Evolutionary conservation across 1,284 basidiomycete species (phyloP).

Genomic region (Boletus holoroseus): DNA sequence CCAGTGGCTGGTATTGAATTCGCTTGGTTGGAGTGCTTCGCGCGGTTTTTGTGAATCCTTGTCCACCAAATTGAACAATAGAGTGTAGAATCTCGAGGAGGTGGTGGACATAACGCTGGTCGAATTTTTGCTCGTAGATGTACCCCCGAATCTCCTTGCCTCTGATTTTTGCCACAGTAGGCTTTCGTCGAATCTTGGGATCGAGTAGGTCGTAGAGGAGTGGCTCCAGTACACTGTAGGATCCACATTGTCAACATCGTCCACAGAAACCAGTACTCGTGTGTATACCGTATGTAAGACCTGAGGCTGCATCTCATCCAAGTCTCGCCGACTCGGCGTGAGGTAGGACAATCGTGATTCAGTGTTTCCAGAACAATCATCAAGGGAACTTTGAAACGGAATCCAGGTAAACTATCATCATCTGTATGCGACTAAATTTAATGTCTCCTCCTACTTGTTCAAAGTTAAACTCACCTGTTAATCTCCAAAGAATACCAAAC

Average conservation of each 20-base stretch:
- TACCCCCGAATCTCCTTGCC: conserved; percentile 65
- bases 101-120: conserved; percentile 68
- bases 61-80: conserved; percentile 81
- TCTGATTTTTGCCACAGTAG: conserved; percentile 49
- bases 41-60: conserved; percentile 74
- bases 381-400: conserved; percentile 78
- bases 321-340: conserved; percentile 79
- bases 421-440: conserved; percentile 51
- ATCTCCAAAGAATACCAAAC: conserved; percentile 89
- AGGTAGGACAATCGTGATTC: conserved; percentile 65
- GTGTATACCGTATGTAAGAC: conserved; percentile 75
- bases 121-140: conserved; percentile 69
- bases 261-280: neutral
- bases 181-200: conserved; percentile 53
- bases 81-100: conserved; percentile 73
- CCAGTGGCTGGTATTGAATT: conserved; percentile 53
- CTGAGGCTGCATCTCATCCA: conserved; percentile 95
- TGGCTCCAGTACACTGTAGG: conserved; percentile 75
- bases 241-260: conserved; percentile 8
- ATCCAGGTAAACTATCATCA: conserved; percentile 75
- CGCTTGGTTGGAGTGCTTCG: conserved; percentile 56
- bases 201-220: conserved; percentile 76
- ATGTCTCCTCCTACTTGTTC: neutral
- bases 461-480: conserved; percentile 58
- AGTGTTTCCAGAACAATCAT: conserved; percentile 83